Conservation (phyloP, 495 filamentous ascomycete genomes). For the Daldinia loculata region DNA sequence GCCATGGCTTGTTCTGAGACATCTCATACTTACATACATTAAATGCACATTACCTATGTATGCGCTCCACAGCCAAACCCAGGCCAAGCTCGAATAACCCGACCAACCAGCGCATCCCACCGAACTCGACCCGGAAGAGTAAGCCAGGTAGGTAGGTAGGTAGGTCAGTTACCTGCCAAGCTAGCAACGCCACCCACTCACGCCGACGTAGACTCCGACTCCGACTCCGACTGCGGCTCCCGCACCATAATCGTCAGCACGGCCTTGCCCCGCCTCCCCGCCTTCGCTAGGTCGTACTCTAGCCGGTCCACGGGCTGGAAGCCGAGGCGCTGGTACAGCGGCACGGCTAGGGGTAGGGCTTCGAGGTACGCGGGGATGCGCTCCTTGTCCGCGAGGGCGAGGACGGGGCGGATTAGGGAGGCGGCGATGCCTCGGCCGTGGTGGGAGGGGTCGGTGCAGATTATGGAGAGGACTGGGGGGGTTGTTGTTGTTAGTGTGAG, state of each 20-base stretch:
- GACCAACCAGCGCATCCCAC: not conserved
- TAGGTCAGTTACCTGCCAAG: not conserved
- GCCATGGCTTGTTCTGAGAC: not conserved
- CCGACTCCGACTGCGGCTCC: conserved; percentile 19
- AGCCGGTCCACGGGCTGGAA: conserved; percentile 47
- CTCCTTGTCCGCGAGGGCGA: conserved; percentile 49
- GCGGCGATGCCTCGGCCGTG: conserved; percentile 55
- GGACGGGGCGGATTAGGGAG: conserved; percentile 48
- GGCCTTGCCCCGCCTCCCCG: conserved; percentile 16
- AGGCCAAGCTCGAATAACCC: not conserved
- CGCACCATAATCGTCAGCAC: conserved; percentile 35
- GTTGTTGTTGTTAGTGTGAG: not conserved
- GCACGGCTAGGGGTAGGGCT: conserved; percentile 51
- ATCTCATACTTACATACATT: not conserved
- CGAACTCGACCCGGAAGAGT: not conserved
- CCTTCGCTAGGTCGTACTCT: conserved; percentile 23
- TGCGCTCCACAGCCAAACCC: not conserved
- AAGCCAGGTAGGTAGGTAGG: no score
- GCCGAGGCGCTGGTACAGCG: conserved; percentile 54
- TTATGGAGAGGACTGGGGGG: conserved; percentile 48
- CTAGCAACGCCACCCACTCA: not conserved
- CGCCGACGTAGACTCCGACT: not conserved
- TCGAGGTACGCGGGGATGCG: conserved; percentile 55
- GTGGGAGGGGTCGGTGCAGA: conserved; percentile 54
- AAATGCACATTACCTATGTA: not conserved